Percentiles rank a stretch among this genome's conserved stretches.
phyloP scores from a whole-genome alignment of 169 alveolate genomes.

The Babesia ovis region DNA sequence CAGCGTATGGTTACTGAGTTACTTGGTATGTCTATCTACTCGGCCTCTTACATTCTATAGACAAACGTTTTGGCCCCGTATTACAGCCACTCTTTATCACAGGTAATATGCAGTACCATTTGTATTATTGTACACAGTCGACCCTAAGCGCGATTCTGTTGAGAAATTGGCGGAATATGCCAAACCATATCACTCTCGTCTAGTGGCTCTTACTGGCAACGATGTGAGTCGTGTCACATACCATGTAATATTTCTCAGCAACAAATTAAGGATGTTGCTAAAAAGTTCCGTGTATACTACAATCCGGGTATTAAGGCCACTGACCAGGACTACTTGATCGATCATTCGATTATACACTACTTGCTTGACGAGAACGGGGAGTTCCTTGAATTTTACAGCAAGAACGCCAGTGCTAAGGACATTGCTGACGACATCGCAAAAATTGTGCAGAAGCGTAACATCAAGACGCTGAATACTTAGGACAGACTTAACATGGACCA shows the following conservation, averaged over 20 bases:
- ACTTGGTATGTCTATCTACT: slow-evolving; percentile 50
- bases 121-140: slow-evolving; percentile 39
- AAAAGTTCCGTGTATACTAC: slow-evolving; percentile 75
- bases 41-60: background rate
- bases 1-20: slow-evolving; percentile 76
- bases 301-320: slow-evolving; percentile 68
- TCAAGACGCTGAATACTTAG: slow-evolving; percentile 1
- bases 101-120: slow-evolving; percentile 2
- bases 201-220: slow-evolving; percentile 77
- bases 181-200: slow-evolving; percentile 68
- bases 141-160: slow-evolving; percentile 74
- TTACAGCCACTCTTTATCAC: slow-evolving; percentile 75
- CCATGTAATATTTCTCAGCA: slow-evolving; percentile 20
- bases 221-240: slow-evolving; percentile 17
- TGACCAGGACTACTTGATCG: slow-evolving; percentile 81
- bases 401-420: slow-evolving; percentile 83
- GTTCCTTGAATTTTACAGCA: slow-evolving; percentile 87
- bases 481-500: no score
- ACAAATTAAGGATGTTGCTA: slow-evolving; percentile 69
- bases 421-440: slow-evolving; percentile 68
- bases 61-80: slow-evolving; percentile 69
- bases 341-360: slow-evolving; percentile 88
- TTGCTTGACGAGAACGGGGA: slow-evolving; percentile 83
- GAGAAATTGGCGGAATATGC: slow-evolving; percentile 66
- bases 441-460: slow-evolving; percentile 30